Evolutionary conservation across 352 stramenopile species (phyloP).

Genomic region (Globisporangium solare): DNA sequence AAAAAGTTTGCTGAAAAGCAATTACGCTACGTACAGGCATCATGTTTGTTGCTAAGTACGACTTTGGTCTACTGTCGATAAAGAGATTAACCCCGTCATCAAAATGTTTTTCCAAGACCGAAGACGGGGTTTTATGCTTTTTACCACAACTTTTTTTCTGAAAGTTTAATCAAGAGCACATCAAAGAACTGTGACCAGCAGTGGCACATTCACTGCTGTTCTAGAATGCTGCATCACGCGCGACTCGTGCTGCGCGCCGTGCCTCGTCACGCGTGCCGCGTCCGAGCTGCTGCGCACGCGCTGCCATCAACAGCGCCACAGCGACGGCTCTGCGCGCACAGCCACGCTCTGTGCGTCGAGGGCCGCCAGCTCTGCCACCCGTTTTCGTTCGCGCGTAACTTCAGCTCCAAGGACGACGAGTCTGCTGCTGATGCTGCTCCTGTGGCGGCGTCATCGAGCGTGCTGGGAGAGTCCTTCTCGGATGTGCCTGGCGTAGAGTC

Average conservation of each 20-base stretch:
- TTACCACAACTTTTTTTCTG: no score
- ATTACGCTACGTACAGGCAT: no score
- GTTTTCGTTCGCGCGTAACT: constrained; percentile 5
- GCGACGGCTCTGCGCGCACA: background rate
- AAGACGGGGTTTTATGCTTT: no score
- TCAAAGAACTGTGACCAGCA: no score
- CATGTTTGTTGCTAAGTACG: no score
- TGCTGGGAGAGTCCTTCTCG: constrained; percentile 12
- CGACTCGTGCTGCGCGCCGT: constrained; percentile 2
- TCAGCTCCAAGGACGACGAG: constrained; percentile 6
- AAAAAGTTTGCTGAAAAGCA: no score
- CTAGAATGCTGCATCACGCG: background rate
- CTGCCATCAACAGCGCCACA: background rate
- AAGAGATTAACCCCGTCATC: no score
- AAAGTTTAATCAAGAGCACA: no score
- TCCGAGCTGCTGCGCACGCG: background rate
- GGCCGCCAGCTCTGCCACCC: constrained; percentile 1
- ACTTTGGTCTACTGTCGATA: no score
- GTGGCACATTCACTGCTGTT: background rate
- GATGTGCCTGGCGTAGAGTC: constrained; percentile 67
- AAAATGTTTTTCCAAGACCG: no score
- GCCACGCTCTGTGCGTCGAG: background rate
- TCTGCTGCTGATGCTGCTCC: background rate
- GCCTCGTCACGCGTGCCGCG: background rate
- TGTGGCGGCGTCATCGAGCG: background rate